Base-by-base conservation (phyloP, 2,329 filamentous ascomycete genomes). In the Pseudopyrenochaeta lycopersici region DNA sequence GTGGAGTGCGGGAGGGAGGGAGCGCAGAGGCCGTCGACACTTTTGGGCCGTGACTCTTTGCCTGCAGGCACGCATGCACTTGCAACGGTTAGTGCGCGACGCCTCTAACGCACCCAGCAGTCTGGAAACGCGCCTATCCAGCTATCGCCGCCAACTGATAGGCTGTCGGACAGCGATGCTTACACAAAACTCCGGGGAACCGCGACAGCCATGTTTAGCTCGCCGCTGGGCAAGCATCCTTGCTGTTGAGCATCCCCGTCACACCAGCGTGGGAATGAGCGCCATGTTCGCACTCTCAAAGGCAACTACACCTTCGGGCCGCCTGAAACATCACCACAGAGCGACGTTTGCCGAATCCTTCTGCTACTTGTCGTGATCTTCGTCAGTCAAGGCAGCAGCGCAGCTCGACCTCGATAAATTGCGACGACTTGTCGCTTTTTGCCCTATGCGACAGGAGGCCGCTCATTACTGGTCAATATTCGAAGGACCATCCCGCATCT, bases 41-140 rank as follows among this genome's bases (percentile, higher is more conserved):
- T 41, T 10, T 31, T 45, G 49, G 58, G 54, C 62, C 61, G 60
- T 69, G 69, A 72, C 64, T 68, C 56, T 71, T 63, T 62, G 43
- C 50, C 58, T 52, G 51, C 48, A 60, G 57, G 60, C 57, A 60
- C 46, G 54, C 55, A 60, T 38, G 54, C 54, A 53, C 52, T 54
- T 50, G 56, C 56, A 54, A 59, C 45, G 49, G 60, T 32, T 60
- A 59, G 45, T 47, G 18, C 3, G 11, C 45, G 54, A 47, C 56
- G 51, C 46, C 61, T 51, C 52, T 48, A 52, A 55, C 54, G 60
- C 56, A 58, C 60, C 61, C 61, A 56, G 47, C 54, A 55, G 57
- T 54, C 58, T 67, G 66, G 62, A 49, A 61, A 56, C 48, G 52
- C 52, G 54, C 42, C 56, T 55, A 53, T 48, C 21, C 52, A 45